Percentiles rank a stretch among this genome's conserved stretches.
Conservation (phyloP, 108 stramenopile genomes). For the Nitzschia putrida region DNA sequence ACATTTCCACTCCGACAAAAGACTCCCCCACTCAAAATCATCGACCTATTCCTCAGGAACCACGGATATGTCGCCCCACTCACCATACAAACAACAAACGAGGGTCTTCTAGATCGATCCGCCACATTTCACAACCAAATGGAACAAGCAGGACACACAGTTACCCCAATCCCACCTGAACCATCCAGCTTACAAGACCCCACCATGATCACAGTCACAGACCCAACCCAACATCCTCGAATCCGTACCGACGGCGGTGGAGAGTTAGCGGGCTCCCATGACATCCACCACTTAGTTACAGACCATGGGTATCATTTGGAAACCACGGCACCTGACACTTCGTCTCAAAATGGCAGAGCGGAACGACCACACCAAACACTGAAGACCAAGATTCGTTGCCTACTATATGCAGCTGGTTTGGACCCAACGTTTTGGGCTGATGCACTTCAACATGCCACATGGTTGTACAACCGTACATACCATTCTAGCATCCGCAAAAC, state of each 20-base stretch:
- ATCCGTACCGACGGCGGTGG: constrained; percentile 11
- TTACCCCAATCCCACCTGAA: too few relatives aligned
- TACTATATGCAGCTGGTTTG: constrained; percentile 17
- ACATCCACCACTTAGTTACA: neutral
- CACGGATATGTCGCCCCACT: too few relatives aligned
- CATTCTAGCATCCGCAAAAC: constrained; percentile 1
- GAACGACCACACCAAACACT: constrained; percentile 22
- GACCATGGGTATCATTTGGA: constrained; percentile 1
- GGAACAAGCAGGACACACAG: neutral
- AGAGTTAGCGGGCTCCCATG: neutral
- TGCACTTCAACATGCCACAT: constrained; percentile 14
- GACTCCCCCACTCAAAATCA: constrained; percentile 5
- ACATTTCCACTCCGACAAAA: neutral
- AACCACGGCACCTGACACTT: constrained; percentile 5
- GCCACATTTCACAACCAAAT: neutral
- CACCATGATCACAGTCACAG: too few relatives aligned
- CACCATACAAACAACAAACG: neutral
- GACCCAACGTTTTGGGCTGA: constrained; percentile 15
- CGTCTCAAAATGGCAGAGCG: constrained; percentile 16
- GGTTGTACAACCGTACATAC: constrained; percentile 17
- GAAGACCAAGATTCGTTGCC: constrained; percentile 1
- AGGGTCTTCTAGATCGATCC: neutral
- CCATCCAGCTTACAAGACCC: too few relatives aligned
- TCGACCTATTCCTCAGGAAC: constrained; percentile 13
- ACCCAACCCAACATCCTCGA: too few relatives aligned